Base-by-base conservation (phyloP, 495 filamentous ascomycete genomes). In the Astrocystis sublimbata region DNA sequence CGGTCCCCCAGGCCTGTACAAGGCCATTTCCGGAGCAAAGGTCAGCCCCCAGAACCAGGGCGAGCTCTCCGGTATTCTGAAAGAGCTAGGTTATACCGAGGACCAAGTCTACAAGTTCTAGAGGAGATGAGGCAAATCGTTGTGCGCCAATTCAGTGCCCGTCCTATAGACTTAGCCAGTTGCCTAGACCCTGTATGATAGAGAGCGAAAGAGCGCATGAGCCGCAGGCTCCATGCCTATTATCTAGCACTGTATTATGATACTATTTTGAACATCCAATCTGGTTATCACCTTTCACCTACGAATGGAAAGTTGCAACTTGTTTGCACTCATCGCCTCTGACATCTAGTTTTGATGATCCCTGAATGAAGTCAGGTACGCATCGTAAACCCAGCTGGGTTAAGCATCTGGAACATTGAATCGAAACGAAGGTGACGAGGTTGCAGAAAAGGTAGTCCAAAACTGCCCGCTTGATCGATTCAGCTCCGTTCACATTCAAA, bases 91-190 rank as follows among this genome's bases (percentile, higher is more conserved):
- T 17, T 98, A 97, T 79, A 83, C 69, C 58, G 82, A 91, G 78
- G 94, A 97, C 46, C 96, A 98, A 81, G 96, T 98, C 26, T 98
- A 90, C 81, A 98, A 98, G 83, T 98, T 98, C 75, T 98, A 76
- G 61, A 45, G 13, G n/a, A 21, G 19, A 46, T 17, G 15, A 42
- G 26, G 35, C 8, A 5, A 26, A 33, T 57, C 40, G 17, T 13
- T 30, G 30, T 7, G 12, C 17, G 8, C 17, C 30, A 23, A 45
- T 2, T 9, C n/a, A 45, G 28, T 13, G 26, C 24, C 26, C 38
- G 24, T 40, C 19, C 35, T 57, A 40, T 57, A 57, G n/a, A 57
- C 24, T 28, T 43, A 57, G 54, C 21, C 28, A 57, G 26, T 5
- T 33, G 33, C 17, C 45, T 43, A 45, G 54, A 57, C 26, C 6